Percentiles rank a stretch among this genome's conserved stretches.
Evolutionary conservation across 1,284 basidiomycete genomes (phyloP).

Genomic region (Malassezia sympodialis): DNA sequence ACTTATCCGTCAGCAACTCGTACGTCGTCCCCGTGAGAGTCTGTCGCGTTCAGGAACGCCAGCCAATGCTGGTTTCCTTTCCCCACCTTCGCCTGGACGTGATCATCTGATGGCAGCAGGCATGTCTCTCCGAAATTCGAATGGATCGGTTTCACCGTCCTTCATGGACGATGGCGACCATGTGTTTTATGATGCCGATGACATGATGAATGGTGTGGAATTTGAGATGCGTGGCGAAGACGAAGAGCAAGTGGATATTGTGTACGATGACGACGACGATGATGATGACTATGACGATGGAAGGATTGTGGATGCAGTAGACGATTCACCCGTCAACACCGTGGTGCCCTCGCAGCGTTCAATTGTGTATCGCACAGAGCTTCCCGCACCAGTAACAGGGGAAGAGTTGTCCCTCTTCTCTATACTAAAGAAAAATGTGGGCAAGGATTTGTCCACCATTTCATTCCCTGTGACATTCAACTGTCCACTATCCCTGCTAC

Average conservation of each 20-base stretch:
- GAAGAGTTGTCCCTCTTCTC: constrained; percentile 79
- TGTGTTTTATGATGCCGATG: constrained; percentile 38
- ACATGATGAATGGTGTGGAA: constrained; percentile 15
- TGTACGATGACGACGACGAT: constrained; percentile 27
- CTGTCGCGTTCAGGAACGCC: constrained; percentile 2
- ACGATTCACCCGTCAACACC: neutral
- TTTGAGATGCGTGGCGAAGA: constrained; percentile 17
- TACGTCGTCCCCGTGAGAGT: neutral
- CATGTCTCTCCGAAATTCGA: neutral
- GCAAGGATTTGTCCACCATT: constrained; percentile 47
- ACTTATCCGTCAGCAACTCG: constrained; percentile 4
- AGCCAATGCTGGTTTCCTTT: neutral
- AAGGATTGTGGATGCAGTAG: constrained; percentile 25
- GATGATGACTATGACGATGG: constrained; percentile 20
- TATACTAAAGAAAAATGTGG: constrained; percentile 78
- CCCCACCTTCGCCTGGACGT: neutral
- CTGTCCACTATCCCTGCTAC: constrained; percentile 44
- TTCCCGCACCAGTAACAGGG: constrained; percentile 56
- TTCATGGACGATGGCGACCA: constrained; percentile 8
- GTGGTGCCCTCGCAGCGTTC: neutral
- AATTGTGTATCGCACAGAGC: constrained; percentile 47
- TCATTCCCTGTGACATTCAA: constrained; percentile 49
- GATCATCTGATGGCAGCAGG: neutral
- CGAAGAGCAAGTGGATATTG: constrained; percentile 31
- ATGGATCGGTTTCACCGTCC: neutral